Conservation (phyloP, 352 stramenopile genomes). For the Pythium plurisporium region DNA sequence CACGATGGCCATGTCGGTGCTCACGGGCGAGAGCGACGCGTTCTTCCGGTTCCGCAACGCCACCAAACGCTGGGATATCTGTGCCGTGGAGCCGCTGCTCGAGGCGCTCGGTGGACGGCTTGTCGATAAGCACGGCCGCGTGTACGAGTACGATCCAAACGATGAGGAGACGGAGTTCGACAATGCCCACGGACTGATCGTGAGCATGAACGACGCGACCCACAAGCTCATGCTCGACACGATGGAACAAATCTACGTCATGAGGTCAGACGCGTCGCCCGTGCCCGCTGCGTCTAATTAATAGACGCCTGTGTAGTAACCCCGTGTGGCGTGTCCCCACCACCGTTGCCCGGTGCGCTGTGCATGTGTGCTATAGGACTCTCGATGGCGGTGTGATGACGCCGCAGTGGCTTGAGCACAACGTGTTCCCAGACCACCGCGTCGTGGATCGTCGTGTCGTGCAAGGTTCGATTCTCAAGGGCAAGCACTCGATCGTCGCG, state of each 20-base stretch:
- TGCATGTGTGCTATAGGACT: slow-evolving; percentile 29
- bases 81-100: slow-evolving; percentile 61
- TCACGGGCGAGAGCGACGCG: slow-evolving; percentile 54
- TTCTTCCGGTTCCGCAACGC: slow-evolving; percentile 69
- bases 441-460: slow-evolving; percentile 24
- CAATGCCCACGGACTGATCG: slow-evolving; percentile 57
- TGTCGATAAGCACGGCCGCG: slow-evolving; percentile 47
- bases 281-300: slow-evolving; percentile 15
- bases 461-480: slow-evolving; percentile 31
- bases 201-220: slow-evolving; percentile 33
- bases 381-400: slow-evolving; percentile 43
- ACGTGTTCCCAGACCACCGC: slow-evolving; percentile 20
- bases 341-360: too few species aligned
- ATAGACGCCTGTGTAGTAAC: too few species aligned
- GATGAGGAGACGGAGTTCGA: slow-evolving; percentile 47
- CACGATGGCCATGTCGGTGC: slow-evolving; percentile 65
- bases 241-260: slow-evolving; percentile 44
- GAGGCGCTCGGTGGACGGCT: slow-evolving; percentile 50
- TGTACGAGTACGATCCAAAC: slow-evolving; percentile 60
- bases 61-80: slow-evolving; percentile 80
- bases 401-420: slow-evolving; percentile 39
- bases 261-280: slow-evolving; percentile 46
- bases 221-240: slow-evolving; percentile 34
- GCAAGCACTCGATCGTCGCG: slow-evolving; percentile 52
- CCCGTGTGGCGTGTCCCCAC: too few species aligned